phyloP scores from a whole-genome alignment of 768 basidiomycete species.

The Pisolithus marmoratus region DNA sequence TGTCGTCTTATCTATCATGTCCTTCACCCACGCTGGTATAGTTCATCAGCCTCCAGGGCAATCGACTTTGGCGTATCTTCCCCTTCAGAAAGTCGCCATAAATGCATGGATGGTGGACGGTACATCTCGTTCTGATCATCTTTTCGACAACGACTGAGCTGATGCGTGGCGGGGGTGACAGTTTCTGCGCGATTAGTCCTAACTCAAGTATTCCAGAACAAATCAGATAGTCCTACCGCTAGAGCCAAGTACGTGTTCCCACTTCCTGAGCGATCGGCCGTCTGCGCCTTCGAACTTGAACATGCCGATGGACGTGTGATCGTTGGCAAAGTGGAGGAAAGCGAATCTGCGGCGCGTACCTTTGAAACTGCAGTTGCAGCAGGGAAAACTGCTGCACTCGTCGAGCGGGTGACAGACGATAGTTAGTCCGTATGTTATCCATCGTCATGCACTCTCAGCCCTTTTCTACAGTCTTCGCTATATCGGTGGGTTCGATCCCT shows the following conservation, averaged over 20 bases:
- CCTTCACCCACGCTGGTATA: constrained; percentile 22
- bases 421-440: constrained; percentile 28
- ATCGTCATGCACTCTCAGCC: not conserved
- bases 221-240: constrained; percentile 30
- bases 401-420: constrained; percentile 48
- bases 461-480: constrained; percentile 42
- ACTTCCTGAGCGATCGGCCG: constrained; percentile 47
- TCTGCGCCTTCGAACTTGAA: constrained; percentile 50
- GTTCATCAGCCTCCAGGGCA: constrained; percentile 24
- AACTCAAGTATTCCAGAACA: constrained; percentile 37
- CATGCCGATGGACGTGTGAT: constrained; percentile 39
- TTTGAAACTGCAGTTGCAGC: constrained; percentile 36
- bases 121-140: constrained; percentile 11
- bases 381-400: constrained; percentile 39
- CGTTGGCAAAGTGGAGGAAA: constrained; percentile 45
- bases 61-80: constrained; percentile 25
- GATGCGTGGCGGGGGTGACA: constrained; percentile 10
- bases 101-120: constrained; percentile 41
- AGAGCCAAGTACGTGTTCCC: constrained; percentile 55
- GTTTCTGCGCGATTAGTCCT: constrained; percentile 42
- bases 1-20: constrained; percentile 9
- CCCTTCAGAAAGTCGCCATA: constrained; percentile 37
- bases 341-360: constrained; percentile 33
- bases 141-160: constrained; percentile 1
- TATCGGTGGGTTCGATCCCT: constrained; percentile 52